A percentile compares a stretch with the other conserved stretches of the same genome.
phyloP scores from a whole-genome alignment of 106 monocot genomes.

The Apostasia shenzhenica region DNA sequence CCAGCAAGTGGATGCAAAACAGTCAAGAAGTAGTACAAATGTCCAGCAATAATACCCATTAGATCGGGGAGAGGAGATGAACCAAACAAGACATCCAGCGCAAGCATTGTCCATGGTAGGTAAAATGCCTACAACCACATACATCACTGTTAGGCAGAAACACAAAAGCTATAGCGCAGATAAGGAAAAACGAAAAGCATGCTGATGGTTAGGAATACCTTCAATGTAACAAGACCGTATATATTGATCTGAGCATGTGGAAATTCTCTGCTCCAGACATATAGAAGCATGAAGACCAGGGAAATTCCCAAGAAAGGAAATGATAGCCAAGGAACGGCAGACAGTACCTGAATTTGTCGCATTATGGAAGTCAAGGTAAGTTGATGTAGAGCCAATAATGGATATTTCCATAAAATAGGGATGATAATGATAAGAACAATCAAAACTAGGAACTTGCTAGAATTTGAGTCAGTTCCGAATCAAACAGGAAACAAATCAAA shows the following conservation, averaged over 20 bases:
- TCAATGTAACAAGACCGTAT: conserved; percentile 76
- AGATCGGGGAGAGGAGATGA: conserved; percentile 57
- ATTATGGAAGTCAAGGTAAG: too few species aligned
- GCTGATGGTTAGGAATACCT: conserved; percentile 28
- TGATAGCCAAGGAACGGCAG: conserved; percentile 40
- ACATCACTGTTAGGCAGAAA: neutral
- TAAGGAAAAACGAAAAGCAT: neutral
- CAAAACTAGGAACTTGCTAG: neutral
- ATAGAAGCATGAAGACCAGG: conserved; percentile 91
- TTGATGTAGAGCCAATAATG: too few species aligned
- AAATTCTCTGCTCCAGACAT: conserved; percentile 93
- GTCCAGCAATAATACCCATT: conserved; percentile 89
- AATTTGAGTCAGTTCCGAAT: too few species aligned
- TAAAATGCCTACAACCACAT: conserved; percentile 65
- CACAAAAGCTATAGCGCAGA: neutral
- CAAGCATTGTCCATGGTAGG: conserved; percentile 93
- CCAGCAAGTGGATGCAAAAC: conserved; percentile 75
- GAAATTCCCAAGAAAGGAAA: conserved; percentile 51
- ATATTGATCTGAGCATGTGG: conserved; percentile 80
- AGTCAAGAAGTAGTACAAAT: conserved; percentile 82
- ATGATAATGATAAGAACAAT: neutral
- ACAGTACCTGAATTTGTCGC: conserved; percentile 41
- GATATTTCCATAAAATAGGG: too few species aligned
- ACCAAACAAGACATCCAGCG: conserved; percentile 83
- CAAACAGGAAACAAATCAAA: too few species aligned